A percentile compares a stretch with the other conserved stretches of the same genome.
phyloP scores from a whole-genome alignment of 2,329 filamentous ascomycete genomes.

The Microsporum audouinii region DNA sequence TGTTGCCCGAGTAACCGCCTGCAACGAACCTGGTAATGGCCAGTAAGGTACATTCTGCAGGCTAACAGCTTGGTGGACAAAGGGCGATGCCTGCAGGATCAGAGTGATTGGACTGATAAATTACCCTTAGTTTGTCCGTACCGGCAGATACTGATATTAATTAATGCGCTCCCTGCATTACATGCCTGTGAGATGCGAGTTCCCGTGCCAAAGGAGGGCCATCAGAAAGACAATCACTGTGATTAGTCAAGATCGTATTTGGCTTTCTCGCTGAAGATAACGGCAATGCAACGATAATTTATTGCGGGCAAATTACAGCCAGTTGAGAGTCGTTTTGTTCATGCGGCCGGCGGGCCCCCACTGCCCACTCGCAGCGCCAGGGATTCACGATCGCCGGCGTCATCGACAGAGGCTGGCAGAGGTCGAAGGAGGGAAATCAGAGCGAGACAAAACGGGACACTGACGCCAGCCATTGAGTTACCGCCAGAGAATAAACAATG shows the following conservation, averaged over 20 bases:
- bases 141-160: not conserved
- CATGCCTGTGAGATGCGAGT: not conserved
- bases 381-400: conserved; percentile 1
- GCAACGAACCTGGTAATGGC: not conserved
- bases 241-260: conserved; percentile 1
- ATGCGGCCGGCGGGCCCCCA: conserved; percentile 2
- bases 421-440: not conserved
- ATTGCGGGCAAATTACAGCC: not conserved
- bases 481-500: not conserved
- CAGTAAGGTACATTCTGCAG: conserved; percentile 2
- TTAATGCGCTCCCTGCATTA: not conserved
- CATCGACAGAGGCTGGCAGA: not conserved
- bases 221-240: not conserved
- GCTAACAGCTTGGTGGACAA: not conserved
- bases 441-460: not conserved
- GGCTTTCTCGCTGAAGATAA: conserved; percentile 1
- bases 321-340: not conserved
- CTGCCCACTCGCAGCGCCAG: conserved; percentile 1
- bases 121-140: not conserved
- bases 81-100: not conserved
- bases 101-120: not conserved
- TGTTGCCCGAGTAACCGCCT: conserved; percentile 3
- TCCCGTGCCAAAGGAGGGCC: not conserved
- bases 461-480: not conserved
- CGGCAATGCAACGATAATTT: not conserved